Evolutionary conservation across 2,329 filamentous ascomycete genomes (phyloP), one percentile per base, ranked within the genome.

Genomic region (Tolypocladium ovalisporum): DNA sequence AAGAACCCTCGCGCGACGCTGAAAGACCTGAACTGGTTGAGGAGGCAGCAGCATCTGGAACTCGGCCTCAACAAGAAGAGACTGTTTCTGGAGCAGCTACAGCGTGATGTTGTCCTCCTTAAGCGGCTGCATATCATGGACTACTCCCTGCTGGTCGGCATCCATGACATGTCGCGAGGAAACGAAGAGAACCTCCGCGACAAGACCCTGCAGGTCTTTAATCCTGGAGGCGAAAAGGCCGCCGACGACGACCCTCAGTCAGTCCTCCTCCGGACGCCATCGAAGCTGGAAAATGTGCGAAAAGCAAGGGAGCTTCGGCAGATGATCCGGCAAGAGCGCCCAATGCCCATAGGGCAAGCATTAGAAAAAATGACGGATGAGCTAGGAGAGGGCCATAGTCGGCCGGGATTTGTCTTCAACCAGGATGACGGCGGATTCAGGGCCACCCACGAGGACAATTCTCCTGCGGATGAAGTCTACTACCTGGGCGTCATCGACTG

Each of bases 401-500:
- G 87, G 51, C 75, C 77, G 24, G 82, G 83, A 55, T 88, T 91
- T 63, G 85, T 93, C 62, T 99, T 97, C 71, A 97, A 96, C 70
- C 85, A 87, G 58, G 93, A 97, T 64, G 93, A 97, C 68, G 94
- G 94, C 54, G 94, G 94, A 3, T 91, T 97, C 73, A 82, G 87
- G 64, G 93, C 94, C 15, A 97, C 94, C 1, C 91, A 97, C 68
- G 91, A 97, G 71, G 86, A 96, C 71, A 88, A 96, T 61, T 76
- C 78, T 19, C 84, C 89, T 1, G 92, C 88, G 2, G 90, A 97
- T 56, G 90, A 96, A 73, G 91, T 99, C 47, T 99, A 99, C 73
- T 99, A 99, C 70, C 83, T 99, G 9, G 95, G 94, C 39, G 95
- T 99, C 65, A 99, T 99, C 71, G 94, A 99, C 73, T 99, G 94